Percentiles rank a stretch among this genome's conserved stretches.
Evolutionary conservation across 768 basidiomycete species (phyloP).

Genomic region (Auricularia sp.): DNA sequence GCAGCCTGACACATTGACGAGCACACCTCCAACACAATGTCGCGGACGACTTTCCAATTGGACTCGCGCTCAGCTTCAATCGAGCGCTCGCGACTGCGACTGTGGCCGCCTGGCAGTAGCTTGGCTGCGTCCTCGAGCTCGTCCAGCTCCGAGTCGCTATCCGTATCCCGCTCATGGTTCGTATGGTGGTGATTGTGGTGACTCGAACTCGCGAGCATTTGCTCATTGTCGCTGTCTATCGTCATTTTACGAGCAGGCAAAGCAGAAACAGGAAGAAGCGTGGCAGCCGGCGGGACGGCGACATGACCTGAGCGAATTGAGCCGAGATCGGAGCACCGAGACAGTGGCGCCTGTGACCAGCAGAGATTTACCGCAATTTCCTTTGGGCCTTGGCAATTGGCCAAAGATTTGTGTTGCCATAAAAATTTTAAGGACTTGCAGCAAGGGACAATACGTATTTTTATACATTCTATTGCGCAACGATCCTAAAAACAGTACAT

Average conservation of each 20-base stretch:
- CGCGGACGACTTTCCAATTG: conserved; percentile 7
- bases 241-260: not conserved
- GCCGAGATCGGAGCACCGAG: too few species aligned
- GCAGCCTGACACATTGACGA: not conserved
- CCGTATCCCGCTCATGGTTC: not conserved
- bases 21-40: conserved; percentile 65
- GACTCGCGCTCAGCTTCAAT: not conserved
- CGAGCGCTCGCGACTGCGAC: not conserved
- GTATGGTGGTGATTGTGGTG: not conserved
- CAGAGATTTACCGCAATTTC: too few species aligned
- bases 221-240: not conserved
- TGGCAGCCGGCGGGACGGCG: too few species aligned
- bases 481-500: too few species aligned
- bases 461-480: too few species aligned
- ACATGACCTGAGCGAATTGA: too few species aligned
- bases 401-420: too few species aligned
- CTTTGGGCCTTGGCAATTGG: too few species aligned
- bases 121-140: not conserved
- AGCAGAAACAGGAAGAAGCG: not conserved
- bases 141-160: not conserved
- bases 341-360: conserved; percentile 9
- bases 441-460: too few species aligned
- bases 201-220: not conserved
- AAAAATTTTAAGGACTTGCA: too few species aligned
- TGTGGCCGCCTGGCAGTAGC: not conserved